A percentile compares a stretch with the other conserved stretches of the same genome.
These are phyloP conservation scores for Heliamphora pulchella DNA, from an alignment of 179 eudicot species.

Conservation along the genomic window DNA sequence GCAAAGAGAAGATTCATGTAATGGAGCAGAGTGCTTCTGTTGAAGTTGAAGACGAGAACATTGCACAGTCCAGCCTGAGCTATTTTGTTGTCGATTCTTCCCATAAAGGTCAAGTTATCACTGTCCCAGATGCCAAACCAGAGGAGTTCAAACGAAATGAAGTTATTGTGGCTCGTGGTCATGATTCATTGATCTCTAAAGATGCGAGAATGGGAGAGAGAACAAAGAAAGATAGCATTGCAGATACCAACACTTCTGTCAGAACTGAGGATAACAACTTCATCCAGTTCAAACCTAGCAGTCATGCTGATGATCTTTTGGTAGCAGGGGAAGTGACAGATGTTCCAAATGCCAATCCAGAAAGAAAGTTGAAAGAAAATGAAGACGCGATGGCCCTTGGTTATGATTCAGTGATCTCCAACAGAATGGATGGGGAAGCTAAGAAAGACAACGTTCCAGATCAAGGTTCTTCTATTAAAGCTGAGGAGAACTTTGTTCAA, in stretches of 20 bases:
- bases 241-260: not conserved
- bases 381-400: not conserved
- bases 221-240: not conserved
- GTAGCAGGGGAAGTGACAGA: not conserved
- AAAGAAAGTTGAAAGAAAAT: not conserved
- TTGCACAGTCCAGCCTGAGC: not conserved
- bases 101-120: not conserved
- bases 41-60: slow-evolving; percentile 11
- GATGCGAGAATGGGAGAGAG: not conserved
- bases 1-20: not conserved
- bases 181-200: not conserved
- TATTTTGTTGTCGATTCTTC: not conserved
- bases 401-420: too few relatives aligned
- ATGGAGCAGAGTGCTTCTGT: slow-evolving; percentile 3
- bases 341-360: not conserved
- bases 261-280: slow-evolving; percentile 11
- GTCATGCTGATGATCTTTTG: not conserved
- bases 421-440: not conserved
- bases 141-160: not conserved
- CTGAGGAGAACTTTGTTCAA: not conserved
- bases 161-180: not conserved
- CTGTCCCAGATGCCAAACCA: too few relatives aligned
- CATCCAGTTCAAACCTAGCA: not conserved
- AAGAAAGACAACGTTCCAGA: not conserved
- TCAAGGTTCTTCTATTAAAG: not conserved